Conservation (phyloP, 768 basidiomycete species). For the Termitomyces sp. region DNA sequence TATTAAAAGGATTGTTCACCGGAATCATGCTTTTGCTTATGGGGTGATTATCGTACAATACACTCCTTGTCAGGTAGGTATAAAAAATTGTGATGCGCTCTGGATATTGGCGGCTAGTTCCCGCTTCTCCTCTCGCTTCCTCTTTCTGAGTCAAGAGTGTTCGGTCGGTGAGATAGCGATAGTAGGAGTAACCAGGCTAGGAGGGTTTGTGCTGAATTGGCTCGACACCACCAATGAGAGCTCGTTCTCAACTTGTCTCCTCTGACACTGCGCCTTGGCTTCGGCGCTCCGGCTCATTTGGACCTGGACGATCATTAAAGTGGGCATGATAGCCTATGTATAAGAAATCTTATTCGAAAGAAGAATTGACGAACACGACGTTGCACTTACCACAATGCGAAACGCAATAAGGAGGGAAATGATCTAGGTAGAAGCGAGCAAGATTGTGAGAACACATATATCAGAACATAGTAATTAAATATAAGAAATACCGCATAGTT, state of each 20-base stretch:
- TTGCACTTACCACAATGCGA: conserved; percentile 27
- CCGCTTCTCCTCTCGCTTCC: background rate
- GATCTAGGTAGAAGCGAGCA: conserved; percentile 10
- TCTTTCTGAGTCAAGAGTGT: background rate
- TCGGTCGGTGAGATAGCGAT: background rate
- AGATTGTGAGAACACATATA: background rate
- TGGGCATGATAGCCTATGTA: conserved; percentile 32
- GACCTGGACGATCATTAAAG: conserved; percentile 34
- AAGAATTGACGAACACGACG: background rate
- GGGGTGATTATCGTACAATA: no score
- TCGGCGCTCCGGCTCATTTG: conserved; percentile 24
- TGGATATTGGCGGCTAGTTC: background rate
- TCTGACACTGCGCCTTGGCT: background rate
- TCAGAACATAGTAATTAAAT: background rate
- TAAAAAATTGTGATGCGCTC: background rate
- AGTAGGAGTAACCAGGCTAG: background rate
- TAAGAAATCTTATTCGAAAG: background rate
- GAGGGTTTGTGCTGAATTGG: conserved; percentile 6
- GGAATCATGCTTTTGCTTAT: no score
- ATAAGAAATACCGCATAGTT: conserved; percentile 8
- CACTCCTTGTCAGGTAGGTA: background rate
- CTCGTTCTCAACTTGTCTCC: background rate
- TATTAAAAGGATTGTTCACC: no score
- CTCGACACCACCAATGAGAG: background rate
- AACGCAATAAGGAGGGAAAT: conserved; percentile 17